Evolutionary conservation across 164 flowering plant genomes (phyloP), one percentile per base, ranked within the genome.

Genomic region (Liquidambar formosana): DNA sequence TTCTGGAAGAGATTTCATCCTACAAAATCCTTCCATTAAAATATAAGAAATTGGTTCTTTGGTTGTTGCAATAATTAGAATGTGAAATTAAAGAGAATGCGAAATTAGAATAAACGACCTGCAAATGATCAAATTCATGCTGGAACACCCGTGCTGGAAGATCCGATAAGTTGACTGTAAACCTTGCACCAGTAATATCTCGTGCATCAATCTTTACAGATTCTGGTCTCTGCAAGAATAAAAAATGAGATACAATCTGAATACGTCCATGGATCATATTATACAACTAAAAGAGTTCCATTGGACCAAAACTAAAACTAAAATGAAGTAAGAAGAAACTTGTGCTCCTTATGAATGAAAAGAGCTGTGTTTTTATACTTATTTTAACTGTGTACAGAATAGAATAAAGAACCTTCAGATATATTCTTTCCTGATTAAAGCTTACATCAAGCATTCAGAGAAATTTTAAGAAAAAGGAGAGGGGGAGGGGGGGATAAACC

Each of bases 101-200:
- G 12, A 18, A 56, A 27, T 25, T 16, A 18, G 64, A 78, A 26
- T 8, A 66, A 60, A 59, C 13, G 60, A 90, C 99, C 97, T 90
- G 81, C 79, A 96, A 77, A 82, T 96, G 97, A 77, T 96, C 99
- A 81, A 81, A 96, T 71, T 96, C 99, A 79, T 93, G 99, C 82
- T 96, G 99, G 72, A 96, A 96, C 26, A 96, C 85, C 27, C 98
- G 81, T 52, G 99, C 92, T 61, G 91, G 88, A 75, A 96, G 93
- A 15, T 79, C 91, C 0, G 93, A 87, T 66, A 96, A 74, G 82
- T 70, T 75, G 64, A 90, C 53, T 26, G 85, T 56, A 78, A 93
- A 93, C 76, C 78, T 96, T 72, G 87, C 79, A 71, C 98, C 98
- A 18, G 75, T 83, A 43, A 91, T 78, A 68, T 96, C 96, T 67